These are phyloP conservation scores for Endothia cerciana DNA, from an alignment of 2,329 filamentous ascomycete genomes.

Conservation along the genomic window DNA sequence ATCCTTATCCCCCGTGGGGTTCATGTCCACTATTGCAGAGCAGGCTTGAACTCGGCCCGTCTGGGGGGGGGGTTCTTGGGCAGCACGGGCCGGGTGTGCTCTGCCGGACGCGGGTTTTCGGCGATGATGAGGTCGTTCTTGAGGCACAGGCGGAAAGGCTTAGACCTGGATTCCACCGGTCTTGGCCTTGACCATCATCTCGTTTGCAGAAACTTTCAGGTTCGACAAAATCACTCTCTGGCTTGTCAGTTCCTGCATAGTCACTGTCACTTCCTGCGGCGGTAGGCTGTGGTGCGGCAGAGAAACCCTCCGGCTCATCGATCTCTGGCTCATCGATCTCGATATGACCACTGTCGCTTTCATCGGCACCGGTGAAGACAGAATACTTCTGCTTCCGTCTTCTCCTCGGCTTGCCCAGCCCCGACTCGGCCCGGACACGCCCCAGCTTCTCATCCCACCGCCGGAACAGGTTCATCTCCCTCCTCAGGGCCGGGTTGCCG, in stretches of 20 bases:
- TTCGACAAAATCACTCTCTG: neutral
- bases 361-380: neutral
- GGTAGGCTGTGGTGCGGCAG: too few relatives aligned
- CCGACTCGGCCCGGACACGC: too few relatives aligned
- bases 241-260: neutral
- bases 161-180: conserved; percentile 6
- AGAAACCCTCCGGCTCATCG: neutral
- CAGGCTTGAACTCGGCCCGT: too few relatives aligned
- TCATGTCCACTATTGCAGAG: too few relatives aligned
- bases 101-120: neutral
- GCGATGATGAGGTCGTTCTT: too few relatives aligned
- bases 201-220: neutral
- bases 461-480: too few relatives aligned
- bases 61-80: too few relatives aligned
- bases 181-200: too few relatives aligned
- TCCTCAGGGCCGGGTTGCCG: too few relatives aligned
- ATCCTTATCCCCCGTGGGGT: too few relatives aligned
- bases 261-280: neutral
- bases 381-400: neutral
- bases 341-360: neutral
- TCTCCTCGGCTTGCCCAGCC: too few relatives aligned
- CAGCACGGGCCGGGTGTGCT: too few relatives aligned
- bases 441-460: conserved; percentile 19
- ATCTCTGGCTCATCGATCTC: neutral
- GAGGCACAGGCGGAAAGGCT: neutral